A percentile compares a stretch with the other conserved stretches of the same genome.
Evolutionary conservation across 305 asterid genomes (phyloP).

Genomic region (Stenogyne calaminthoides): DNA sequence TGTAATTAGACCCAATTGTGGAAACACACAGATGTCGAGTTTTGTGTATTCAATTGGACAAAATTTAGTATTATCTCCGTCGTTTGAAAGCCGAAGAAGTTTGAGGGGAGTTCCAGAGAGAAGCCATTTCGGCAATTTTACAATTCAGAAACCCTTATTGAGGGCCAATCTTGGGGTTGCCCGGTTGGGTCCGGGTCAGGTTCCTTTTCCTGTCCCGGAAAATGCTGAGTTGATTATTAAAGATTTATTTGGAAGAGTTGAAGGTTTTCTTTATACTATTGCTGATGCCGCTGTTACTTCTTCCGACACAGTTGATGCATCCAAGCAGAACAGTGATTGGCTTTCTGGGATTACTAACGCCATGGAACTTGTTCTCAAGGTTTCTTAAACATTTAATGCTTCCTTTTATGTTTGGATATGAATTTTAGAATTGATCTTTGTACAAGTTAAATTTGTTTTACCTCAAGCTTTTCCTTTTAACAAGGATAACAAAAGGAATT

Average conservation of each 20-base stretch:
- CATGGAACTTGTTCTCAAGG: constrained; percentile 95
- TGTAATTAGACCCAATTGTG: not conserved
- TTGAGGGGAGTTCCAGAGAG: constrained; percentile 41
- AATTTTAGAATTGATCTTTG: constrained; percentile 20
- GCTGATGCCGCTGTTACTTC: constrained; percentile 90
- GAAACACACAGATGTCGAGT: constrained; percentile 47
- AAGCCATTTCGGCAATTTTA: constrained; percentile 46
- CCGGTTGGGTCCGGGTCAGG: constrained; percentile 78
- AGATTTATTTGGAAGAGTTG: constrained; percentile 69
- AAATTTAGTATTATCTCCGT: constrained; percentile 53
- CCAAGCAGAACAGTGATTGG: constrained; percentile 83
- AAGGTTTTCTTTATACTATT: constrained; percentile 75
- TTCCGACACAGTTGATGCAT: constrained; percentile 50
- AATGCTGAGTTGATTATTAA: constrained; percentile 52
- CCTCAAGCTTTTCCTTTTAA: not conserved
- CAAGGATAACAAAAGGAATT: constrained; percentile 9
- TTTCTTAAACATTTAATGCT: constrained; percentile 37
- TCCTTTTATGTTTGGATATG: constrained; percentile 16
- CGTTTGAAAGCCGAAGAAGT: constrained; percentile 50
- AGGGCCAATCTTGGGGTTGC: constrained; percentile 60
- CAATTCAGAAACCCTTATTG: constrained; percentile 45
- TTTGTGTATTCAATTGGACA: constrained; percentile 49
- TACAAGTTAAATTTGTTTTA: too few relatives aligned
- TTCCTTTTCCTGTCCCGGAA: constrained; percentile 69
- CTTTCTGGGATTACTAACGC: constrained; percentile 88